These are phyloP conservation scores for Coemansia sp. DNA, from an alignment of 192 early-diverging fungal species.

Conservation along the genomic window DNA sequence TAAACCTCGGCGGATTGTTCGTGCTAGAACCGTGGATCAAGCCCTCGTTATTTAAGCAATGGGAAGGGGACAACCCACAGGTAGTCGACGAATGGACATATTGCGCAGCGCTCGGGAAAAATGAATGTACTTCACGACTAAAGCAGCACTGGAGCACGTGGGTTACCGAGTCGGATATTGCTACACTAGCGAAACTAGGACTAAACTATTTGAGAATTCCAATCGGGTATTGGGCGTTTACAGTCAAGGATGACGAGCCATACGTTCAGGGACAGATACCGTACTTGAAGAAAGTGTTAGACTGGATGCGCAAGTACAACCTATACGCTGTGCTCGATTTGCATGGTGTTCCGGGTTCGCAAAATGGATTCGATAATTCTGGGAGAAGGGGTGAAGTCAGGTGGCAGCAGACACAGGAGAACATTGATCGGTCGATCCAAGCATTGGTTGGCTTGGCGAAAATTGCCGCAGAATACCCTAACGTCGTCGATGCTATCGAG, in stretches of 20 bases:
- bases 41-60: slow-evolving; percentile 54
- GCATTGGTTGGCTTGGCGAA: slow-evolving; percentile 58
- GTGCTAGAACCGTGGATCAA: slow-evolving; percentile 67
- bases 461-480: slow-evolving; percentile 37
- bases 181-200: slow-evolving; percentile 44
- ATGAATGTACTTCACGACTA: slow-evolving; percentile 32
- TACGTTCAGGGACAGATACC: slow-evolving; percentile 56
- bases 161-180: slow-evolving; percentile 62
- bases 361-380: slow-evolving; percentile 66
- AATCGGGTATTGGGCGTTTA: slow-evolving; percentile 66
- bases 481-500: slow-evolving; percentile 50
- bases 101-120: slow-evolving; percentile 51
- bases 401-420: slow-evolving; percentile 50
- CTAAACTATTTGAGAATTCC: slow-evolving; percentile 64
- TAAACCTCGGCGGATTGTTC: slow-evolving; percentile 63
- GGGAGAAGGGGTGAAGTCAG: slow-evolving; percentile 53
- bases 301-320: slow-evolving; percentile 52
- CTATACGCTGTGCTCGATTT: slow-evolving; percentile 62
- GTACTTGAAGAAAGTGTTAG: slow-evolving; percentile 41
- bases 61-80: slow-evolving; percentile 34
- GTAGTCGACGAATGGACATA: slow-evolving; percentile 66
- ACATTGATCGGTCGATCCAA: slow-evolving; percentile 61
- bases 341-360: slow-evolving; percentile 65
- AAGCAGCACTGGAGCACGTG: slow-evolving; percentile 59
- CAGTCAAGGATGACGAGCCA: slow-evolving; percentile 56